Base-by-base conservation (phyloP, 495 filamentous ascomycete species). In the Aspergillus mulundensis region DNA sequence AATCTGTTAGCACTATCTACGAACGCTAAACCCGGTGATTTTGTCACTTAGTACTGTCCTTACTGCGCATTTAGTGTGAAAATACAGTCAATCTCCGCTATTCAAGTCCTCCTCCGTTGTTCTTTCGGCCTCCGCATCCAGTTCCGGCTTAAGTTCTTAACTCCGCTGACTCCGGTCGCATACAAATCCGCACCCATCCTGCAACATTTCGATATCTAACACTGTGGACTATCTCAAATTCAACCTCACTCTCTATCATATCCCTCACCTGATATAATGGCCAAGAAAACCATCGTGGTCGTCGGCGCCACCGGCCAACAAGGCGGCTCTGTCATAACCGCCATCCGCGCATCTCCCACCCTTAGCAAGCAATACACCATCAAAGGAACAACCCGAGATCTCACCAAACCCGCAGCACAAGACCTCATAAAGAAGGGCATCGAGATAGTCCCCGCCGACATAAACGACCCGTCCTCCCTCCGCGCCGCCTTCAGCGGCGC, bases 241-340 rank as follows among this genome's bases (percentile, higher is more conserved):
- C n/a, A n/a, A n/a, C n/a, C n/a, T n/a, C n/a, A n/a, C n/a, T n/a
- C n/a, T n/a, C n/a, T n/a, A n/a, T n/a, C n/a, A n/a, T n/a, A n/a
- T n/a, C n/a, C n/a, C n/a, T n/a, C n/a, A 28, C 8, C 25, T 8
- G 3, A 28, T 8, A 28, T 28, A 4, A 28, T 28, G 25, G 8
- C 4, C 25, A 8, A 3, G 4, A 28, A 28, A 28, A 28, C 8
- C 25, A 28, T 87, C 60, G 77, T 77, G 30, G 74, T 88, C 28
- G 84, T 86, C 57, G 83, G 83, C 11, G 80, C 81, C 10, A 87
- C 85, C 16, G 84, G 85, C 62, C 68, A 78, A 15, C 85, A 87
- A 63, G 85, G 85, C 32, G 70, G 78, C 30, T 84, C 81, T 4
- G 74, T 87, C 39, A 67, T 86, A 57, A 68, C 75, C 57, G 54